phyloP scores from a whole-genome alignment of 129 eudicot species.

The Erigeron canadensis region DNA sequence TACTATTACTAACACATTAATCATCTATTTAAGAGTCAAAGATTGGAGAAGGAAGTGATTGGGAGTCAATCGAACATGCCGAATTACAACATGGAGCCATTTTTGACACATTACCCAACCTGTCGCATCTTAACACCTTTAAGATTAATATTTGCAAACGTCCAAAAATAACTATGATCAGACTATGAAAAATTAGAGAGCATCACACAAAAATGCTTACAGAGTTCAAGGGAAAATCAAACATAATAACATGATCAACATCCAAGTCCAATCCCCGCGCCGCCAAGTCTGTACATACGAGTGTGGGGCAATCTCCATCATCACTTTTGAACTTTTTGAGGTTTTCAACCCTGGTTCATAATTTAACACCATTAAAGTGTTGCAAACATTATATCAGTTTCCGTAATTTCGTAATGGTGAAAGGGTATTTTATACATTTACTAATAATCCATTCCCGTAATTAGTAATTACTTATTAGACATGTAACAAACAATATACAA shows the following conservation, averaged over 20 bases:
- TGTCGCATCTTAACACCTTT: background rate
- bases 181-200: background rate
- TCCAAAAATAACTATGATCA: background rate
- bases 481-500: too few species aligned
- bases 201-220: constrained; percentile 43
- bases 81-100: too few species aligned
- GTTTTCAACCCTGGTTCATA: constrained; percentile 74
- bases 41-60: background rate
- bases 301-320: constrained; percentile 96
- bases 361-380: background rate
- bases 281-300: constrained; percentile 95
- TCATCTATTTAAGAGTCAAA: background rate
- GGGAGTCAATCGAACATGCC: background rate
- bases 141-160: background rate
- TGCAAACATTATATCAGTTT: background rate
- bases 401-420: background rate
- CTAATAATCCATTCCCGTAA: background rate
- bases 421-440: background rate
- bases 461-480: too few species aligned
- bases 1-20: background rate
- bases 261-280: constrained; percentile 97
- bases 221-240: constrained; percentile 87
- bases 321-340: constrained; percentile 73
- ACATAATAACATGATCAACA: constrained; percentile 98
- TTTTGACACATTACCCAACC: background rate